Conservation (phyloP, 768 basidiomycete species). For the Baorangia bicolor region DNA sequence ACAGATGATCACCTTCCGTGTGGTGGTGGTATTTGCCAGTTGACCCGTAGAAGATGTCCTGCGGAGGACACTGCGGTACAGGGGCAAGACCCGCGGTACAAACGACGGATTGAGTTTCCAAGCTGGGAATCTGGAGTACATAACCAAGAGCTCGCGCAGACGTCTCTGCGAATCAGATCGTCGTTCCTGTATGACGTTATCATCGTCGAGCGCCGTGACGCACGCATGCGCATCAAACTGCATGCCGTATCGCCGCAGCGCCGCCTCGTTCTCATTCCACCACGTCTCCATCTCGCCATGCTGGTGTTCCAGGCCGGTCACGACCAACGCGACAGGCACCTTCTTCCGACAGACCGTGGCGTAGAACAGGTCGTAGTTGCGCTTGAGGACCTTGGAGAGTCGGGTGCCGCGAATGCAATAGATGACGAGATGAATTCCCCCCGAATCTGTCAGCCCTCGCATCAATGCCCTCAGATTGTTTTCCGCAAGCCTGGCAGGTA, state of each 20-base stretch:
- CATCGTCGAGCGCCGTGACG: slow-evolving; percentile 6
- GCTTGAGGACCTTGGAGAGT: slow-evolving; percentile 12
- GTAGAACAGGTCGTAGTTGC: slow-evolving; percentile 36
- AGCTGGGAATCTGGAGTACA: neutral
- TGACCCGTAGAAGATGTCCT: neutral
- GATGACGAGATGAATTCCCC: slow-evolving; percentile 7
- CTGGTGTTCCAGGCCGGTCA: slow-evolving; percentile 36
- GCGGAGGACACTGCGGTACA: neutral
- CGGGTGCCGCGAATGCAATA: slow-evolving; percentile 4
- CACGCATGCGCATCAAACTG: slow-evolving; percentile 23
- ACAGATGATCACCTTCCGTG: neutral
- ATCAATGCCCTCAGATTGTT: too few relatives aligned
- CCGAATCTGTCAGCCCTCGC: too few relatives aligned
- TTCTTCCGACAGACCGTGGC: slow-evolving; percentile 32
- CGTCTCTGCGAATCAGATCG: neutral
- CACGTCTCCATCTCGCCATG: slow-evolving; percentile 22
- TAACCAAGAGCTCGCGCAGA: neutral
- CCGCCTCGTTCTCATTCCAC: slow-evolving; percentile 27
- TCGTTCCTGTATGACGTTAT: neutral
- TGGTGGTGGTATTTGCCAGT: neutral
- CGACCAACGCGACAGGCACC: slow-evolving; percentile 37
- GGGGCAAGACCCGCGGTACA: neutral
- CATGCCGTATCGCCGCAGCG: slow-evolving; percentile 29
- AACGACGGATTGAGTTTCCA: slow-evolving; percentile 1
- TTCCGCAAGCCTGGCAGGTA: too few relatives aligned